phyloP scores from a whole-genome alignment of 306 rosid species.

The Sindora glabra region DNA sequence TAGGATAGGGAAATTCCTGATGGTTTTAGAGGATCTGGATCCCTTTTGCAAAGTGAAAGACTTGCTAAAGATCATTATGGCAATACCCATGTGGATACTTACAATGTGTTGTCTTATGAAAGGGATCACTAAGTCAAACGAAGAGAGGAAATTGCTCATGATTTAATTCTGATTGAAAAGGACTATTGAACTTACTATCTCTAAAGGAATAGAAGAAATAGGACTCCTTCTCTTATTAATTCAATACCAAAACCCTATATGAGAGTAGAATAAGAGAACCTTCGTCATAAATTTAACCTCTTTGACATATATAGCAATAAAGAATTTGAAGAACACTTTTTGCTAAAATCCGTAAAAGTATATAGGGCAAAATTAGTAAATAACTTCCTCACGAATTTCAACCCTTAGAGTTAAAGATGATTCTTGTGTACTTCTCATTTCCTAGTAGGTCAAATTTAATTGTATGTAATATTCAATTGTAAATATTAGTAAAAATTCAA shows the following conservation, averaged over 20 bases:
- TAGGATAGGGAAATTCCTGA: constrained; percentile 6
- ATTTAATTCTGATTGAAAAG: constrained; percentile 35
- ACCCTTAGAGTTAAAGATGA: too few species aligned
- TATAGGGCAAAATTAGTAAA: too few species aligned
- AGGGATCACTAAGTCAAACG: constrained; percentile 19
- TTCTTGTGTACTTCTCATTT: too few species aligned
- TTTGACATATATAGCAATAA: too few species aligned
- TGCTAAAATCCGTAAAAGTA: too few species aligned
- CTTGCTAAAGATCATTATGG: constrained; percentile 13
- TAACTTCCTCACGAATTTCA: too few species aligned
- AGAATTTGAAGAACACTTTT: too few species aligned
- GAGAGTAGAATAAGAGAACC: constrained; percentile 32
- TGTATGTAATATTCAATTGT: too few species aligned
- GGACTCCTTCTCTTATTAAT: constrained; percentile 6
- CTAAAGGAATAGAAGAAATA: constrained; percentile 30
- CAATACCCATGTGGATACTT: constrained; percentile 16
- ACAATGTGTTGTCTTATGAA: constrained; percentile 22
- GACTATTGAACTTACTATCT: constrained; percentile 53
- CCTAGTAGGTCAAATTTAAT: too few species aligned
- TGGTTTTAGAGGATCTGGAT: constrained; percentile 2
- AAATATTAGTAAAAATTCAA: too few species aligned
- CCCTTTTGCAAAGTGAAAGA: constrained; percentile 1
- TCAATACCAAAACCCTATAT: constrained; percentile 13
- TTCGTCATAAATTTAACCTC: too few species aligned
- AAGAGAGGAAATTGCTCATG: constrained; percentile 33